Base-by-base conservation (phyloP, 345 rosid species). In the Gossypium herbaceum region DNA sequence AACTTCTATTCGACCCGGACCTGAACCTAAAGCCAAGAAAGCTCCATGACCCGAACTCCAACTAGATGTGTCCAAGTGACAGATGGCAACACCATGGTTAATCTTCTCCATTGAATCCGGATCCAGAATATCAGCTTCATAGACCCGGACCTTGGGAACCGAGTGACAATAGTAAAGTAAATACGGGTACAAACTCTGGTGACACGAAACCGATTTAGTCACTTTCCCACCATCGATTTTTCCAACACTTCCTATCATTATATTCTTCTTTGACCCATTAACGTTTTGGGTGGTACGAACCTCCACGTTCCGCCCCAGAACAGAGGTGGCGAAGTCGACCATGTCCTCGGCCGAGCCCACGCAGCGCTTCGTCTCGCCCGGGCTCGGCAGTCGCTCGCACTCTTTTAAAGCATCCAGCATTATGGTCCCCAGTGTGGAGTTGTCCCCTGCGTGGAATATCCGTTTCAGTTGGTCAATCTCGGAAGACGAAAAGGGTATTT, bases 11-110 rank as follows among this genome's bases (percentile, higher is more conserved):
- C 61, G 82, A 68, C 97, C 98, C 2, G 98, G 98, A 56, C 88
- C 82, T 55, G 89, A 85, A 13, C 97, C 93, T 29, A 94, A 63
- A 5, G 94, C 89, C 65, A 82, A 5, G 78, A 94, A 94, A 0
- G 98, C 97, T 25, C 92, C 92, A 71, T 94, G 97, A 71, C 76
- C 84, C 11, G 90, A 74, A 78, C 97, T 94, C 98, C 97, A 92
- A 0, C 86, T 77, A 0, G 97, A 88, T 17, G 97, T 94, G 69
- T 94, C 97, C 70, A 91, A 3, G 47, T 94, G 98, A 83, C 98
- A 94, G 27, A 94, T 84, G 82, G 94, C 91, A 78, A 92, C 81
- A 3, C 98, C 97, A 3, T 82, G 94, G 55, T 94, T 94, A 69
- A 94, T 84, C 81, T 81, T 84, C 71, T 73, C 54, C 79, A 73